Evolutionary conservation across 108 stramenopile species (phyloP).

Genomic region (Asterionellopsis glacialis): DNA sequence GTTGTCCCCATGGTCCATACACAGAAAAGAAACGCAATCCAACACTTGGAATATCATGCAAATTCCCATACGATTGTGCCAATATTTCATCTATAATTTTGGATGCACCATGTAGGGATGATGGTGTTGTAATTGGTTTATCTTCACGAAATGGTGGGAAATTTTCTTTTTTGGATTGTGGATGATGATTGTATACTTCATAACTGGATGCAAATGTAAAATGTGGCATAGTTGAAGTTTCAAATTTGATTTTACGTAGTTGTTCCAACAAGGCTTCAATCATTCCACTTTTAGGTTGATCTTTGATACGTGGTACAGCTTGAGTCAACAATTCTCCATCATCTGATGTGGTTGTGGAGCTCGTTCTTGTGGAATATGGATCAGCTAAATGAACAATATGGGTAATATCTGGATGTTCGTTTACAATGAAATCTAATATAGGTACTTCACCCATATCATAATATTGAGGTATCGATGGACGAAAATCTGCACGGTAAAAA

Average conservation of each 20-base stretch:
- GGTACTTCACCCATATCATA: constrained; percentile 71
- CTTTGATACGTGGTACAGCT: constrained; percentile 60
- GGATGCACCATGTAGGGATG: constrained; percentile 59
- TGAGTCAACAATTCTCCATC: constrained; percentile 23
- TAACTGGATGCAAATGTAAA: constrained; percentile 39
- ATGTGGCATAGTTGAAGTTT: constrained; percentile 30
- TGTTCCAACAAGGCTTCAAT: constrained; percentile 81
- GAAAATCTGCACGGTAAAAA: constrained; percentile 75
- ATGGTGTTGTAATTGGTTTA: constrained; percentile 58
- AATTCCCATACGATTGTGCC: constrained; percentile 67
- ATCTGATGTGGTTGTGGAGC: constrained; percentile 5
- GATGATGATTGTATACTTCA: constrained; percentile 34
- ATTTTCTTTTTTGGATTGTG: background rate
- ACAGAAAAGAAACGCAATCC: constrained; percentile 84
- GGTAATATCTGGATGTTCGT: constrained; percentile 66
- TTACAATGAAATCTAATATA: constrained; percentile 69
- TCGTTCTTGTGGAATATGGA: constrained; percentile 6
- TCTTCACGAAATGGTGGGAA: constrained; percentile 46
- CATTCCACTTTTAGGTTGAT: constrained; percentile 59
- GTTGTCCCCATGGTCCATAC: constrained; percentile 83
- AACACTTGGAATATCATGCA: constrained; percentile 61
- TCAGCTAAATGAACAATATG: constrained; percentile 81
- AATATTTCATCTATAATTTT: constrained; percentile 77
- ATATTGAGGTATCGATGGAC: constrained; percentile 84
- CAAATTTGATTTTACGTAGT: constrained; percentile 10